Percentiles rank a stretch among this genome's conserved stretches.
Conservation (phyloP, 306 rosid genomes). For the Canavalia gladiata region DNA sequence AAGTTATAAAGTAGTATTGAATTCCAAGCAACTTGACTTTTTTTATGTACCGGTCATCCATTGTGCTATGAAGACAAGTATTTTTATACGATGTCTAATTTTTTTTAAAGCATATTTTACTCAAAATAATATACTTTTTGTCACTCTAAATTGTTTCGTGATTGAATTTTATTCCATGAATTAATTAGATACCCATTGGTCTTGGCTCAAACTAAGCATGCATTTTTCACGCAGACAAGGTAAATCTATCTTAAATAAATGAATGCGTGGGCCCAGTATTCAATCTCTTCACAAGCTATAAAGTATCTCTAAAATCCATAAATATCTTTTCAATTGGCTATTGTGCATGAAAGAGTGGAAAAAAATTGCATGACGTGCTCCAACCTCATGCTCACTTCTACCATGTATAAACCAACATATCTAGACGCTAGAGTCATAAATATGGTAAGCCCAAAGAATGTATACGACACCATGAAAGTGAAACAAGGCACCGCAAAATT, state of each 20-base stretch:
- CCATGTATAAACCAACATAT: neutral
- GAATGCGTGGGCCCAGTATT: neutral
- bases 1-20: neutral
- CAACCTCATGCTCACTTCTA: neutral
- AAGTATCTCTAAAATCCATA: constrained; percentile 12
- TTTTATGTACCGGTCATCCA: neutral
- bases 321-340: constrained; percentile 14
- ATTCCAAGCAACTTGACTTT: neutral
- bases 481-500: neutral
- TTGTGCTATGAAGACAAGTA: neutral
- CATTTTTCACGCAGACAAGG: neutral
- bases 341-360: neutral
- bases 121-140: neutral
- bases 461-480: constrained; percentile 28
- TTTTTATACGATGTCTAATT: neutral
- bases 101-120: neutral
- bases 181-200: neutral
- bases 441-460: neutral
- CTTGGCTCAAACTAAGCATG: neutral
- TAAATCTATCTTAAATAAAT: constrained; percentile 11
- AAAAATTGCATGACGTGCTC: neutral
- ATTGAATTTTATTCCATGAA: neutral
- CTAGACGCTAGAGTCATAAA: neutral
- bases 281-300: neutral
- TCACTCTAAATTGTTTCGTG: neutral